These are phyloP conservation scores for Amphichorda felina DNA, from an alignment of 2,329 filamentous ascomycete species.

Conservation along the genomic window DNA sequence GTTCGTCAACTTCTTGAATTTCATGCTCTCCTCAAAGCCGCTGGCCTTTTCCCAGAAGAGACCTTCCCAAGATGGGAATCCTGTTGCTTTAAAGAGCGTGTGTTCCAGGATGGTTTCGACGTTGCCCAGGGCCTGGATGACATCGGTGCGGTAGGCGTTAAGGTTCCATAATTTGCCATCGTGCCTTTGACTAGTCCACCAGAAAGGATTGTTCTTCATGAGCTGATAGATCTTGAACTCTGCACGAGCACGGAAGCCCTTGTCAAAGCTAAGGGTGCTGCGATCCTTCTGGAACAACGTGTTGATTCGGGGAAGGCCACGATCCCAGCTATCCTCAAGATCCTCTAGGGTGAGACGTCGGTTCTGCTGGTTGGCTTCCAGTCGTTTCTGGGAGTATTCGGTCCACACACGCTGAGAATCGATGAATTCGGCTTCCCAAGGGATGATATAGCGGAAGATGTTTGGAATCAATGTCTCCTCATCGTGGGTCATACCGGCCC, in stretches of 20 bases:
- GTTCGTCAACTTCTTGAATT: constrained; percentile 98
- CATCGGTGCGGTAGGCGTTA: constrained; percentile 90
- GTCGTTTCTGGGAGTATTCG: constrained; percentile 94
- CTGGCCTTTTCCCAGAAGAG: constrained; percentile 73
- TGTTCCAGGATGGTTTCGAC: constrained; percentile 98
- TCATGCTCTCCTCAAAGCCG: constrained; percentile 60
- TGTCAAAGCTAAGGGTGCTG: constrained; percentile 94
- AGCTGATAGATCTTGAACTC: constrained; percentile 98
- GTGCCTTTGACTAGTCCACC: constrained; percentile 97
- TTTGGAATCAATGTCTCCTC: constrained; percentile 97
- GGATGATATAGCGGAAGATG: constrained; percentile 98
- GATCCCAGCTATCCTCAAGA: constrained; percentile 96
- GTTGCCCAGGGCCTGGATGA: constrained; percentile 91
- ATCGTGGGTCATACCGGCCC: constrained; percentile 94
- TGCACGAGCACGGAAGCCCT: constrained; percentile 87
- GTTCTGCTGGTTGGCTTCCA: constrained; percentile 96
- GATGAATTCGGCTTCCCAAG: constrained; percentile 98
- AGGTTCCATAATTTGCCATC: constrained; percentile 97
- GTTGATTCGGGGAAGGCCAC: constrained; percentile 93
- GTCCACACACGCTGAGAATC: constrained; percentile 99
- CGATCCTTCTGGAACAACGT: constrained; percentile 98
- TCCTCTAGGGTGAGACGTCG: constrained; percentile 89
- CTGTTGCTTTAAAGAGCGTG: constrained; percentile 91
- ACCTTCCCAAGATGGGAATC: constrained; percentile 94
- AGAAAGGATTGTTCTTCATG: constrained; percentile 99